Conservation (phyloP, 345 rosid species). For the Hibiscus tridactylites region DNA sequence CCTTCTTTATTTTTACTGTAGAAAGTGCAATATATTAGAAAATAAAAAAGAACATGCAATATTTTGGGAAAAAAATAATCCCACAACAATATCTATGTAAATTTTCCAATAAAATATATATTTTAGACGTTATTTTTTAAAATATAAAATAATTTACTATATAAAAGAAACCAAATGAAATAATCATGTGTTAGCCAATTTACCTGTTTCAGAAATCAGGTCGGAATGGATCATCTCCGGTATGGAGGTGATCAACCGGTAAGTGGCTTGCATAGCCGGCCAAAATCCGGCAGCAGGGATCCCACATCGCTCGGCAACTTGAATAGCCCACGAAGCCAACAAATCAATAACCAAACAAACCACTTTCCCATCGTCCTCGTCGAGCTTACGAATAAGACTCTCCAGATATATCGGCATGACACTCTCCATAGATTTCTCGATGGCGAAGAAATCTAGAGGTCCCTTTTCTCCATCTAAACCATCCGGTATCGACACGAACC, state of each 20-base stretch:
- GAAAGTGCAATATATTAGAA: too few relatives aligned
- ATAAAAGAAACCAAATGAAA: not conserved
- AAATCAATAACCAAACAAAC: constrained; percentile 62
- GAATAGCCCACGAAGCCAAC: constrained; percentile 57
- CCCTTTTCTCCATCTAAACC: constrained; percentile 22
- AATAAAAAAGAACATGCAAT: too few relatives aligned
- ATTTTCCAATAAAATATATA: too few relatives aligned
- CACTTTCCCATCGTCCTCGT: constrained; percentile 16
- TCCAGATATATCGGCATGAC: constrained; percentile 55
- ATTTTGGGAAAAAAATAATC: too few relatives aligned
- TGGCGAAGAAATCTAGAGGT: constrained; percentile 49
- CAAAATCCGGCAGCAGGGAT: constrained; percentile 63
- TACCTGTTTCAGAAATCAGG: constrained; percentile 49
- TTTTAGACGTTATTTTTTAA: too few relatives aligned
- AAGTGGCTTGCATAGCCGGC: constrained; percentile 64
- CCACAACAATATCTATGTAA: too few relatives aligned
- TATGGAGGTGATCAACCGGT: constrained; percentile 45
- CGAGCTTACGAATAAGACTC: constrained; percentile 20
- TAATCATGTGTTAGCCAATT: not conserved
- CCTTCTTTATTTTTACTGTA: too few relatives aligned
- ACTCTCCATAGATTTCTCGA: constrained; percentile 56
- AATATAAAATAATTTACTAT: too few relatives aligned
- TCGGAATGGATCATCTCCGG: constrained; percentile 49
- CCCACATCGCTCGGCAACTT: constrained; percentile 45
- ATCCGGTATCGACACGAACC: constrained; percentile 39